phyloP scores from a whole-genome alignment of 2,329 filamentous ascomycete species.

The Niveomyces coronatus region DNA sequence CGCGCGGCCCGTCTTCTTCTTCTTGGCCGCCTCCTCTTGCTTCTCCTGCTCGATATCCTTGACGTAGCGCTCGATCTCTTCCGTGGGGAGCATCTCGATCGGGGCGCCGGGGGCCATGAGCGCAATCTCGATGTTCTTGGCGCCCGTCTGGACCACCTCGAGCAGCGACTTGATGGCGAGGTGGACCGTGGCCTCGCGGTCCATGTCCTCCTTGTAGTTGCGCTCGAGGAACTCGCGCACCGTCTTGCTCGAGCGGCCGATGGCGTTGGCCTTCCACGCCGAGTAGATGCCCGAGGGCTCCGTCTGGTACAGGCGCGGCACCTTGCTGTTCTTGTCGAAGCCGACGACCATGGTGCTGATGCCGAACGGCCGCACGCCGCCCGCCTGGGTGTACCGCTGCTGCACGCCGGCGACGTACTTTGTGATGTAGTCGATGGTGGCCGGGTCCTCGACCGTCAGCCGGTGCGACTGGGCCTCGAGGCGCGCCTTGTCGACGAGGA shows the following conservation, averaged over 20 bases:
- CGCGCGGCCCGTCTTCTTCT: slow-evolving; percentile 81
- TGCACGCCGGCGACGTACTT: slow-evolving; percentile 98
- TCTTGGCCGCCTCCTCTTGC: slow-evolving; percentile 95
- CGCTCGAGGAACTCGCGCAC: slow-evolving; percentile 97
- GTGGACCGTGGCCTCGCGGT: slow-evolving; percentile 90
- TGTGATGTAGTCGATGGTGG: slow-evolving; percentile 98
- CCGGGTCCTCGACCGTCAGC: slow-evolving; percentile 92
- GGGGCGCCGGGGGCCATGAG: slow-evolving; percentile 90
- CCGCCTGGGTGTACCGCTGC: slow-evolving; percentile 97
- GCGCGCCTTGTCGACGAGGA: slow-evolving; percentile 95
- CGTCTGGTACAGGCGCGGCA: slow-evolving; percentile 89
- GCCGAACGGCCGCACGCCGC: slow-evolving; percentile 95
- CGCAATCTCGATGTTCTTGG: slow-evolving; percentile 99
- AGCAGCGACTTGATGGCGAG: slow-evolving; percentile 96
- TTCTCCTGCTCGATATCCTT: slow-evolving; percentile 99
- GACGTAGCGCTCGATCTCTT: slow-evolving; percentile 94
- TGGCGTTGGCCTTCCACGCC: slow-evolving; percentile 99
- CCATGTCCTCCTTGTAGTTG: slow-evolving; percentile 98
- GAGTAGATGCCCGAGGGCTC: slow-evolving; percentile 99
- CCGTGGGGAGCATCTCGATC: slow-evolving; percentile 87
- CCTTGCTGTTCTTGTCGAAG: slow-evolving; percentile 89
- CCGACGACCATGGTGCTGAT: slow-evolving; percentile 97
- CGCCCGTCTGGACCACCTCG: slow-evolving; percentile 96
- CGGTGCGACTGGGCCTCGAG: slow-evolving; percentile 96
- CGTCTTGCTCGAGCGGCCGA: slow-evolving; percentile 96